These are phyloP conservation scores for Proliferodiscus dingleyae DNA, from an alignment of 2,329 filamentous ascomycete genomes.

Conservation along the genomic window DNA sequence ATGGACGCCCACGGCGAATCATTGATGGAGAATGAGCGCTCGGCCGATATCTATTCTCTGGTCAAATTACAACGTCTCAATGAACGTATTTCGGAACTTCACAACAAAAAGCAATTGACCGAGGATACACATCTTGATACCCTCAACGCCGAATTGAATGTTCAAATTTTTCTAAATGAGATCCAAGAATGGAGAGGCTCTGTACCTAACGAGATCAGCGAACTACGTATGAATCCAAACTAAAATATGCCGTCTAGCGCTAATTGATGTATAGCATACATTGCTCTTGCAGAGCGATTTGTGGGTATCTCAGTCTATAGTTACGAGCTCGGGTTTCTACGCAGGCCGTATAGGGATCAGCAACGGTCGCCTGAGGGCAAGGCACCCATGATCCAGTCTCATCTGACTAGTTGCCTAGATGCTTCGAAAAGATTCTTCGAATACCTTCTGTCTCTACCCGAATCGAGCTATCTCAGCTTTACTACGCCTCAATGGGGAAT, in stretches of 20 bases:
- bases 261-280: constrained; percentile 12
- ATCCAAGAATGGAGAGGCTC: constrained; percentile 21
- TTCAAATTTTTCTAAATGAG: constrained; percentile 23
- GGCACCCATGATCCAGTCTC: constrained; percentile 6
- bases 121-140: constrained; percentile 13
- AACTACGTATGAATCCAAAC: constrained; percentile 15
- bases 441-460: constrained; percentile 24
- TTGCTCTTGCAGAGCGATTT: constrained; percentile 17
- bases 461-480: constrained; percentile 16
- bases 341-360: constrained; percentile 18
- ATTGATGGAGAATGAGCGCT: constrained; percentile 10
- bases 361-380: constrained; percentile 1
- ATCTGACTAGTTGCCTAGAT: constrained; percentile 18
- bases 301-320: constrained; percentile 20
- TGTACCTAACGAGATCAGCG: constrained; percentile 12
- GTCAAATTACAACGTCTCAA: constrained; percentile 21
- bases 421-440: constrained; percentile 24
- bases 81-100: constrained; percentile 15
- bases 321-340: constrained; percentile 22
- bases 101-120: constrained; percentile 4
- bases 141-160: constrained; percentile 22
- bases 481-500: constrained; percentile 19
- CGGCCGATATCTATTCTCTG: constrained; percentile 14
- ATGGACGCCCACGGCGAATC: constrained; percentile 17
- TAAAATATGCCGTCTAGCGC: not conserved